A percentile compares a stretch with the other conserved stretches of the same genome.
Conservation (phyloP, 1,139 yeast species). For the Geotrichum europaeum region DNA sequence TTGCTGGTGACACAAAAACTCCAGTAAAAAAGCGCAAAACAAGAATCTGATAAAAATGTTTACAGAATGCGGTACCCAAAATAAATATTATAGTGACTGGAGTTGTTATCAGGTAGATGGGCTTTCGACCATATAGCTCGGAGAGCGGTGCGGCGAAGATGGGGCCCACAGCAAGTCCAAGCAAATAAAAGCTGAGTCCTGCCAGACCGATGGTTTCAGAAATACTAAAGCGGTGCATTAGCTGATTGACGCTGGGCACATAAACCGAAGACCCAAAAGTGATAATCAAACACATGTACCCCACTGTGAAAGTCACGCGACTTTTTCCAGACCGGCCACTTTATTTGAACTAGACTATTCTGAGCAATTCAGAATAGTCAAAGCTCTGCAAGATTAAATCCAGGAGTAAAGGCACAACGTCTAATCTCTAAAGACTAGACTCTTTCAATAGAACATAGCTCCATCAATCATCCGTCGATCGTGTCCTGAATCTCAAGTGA, state of each 20-base stretch:
- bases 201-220: slow-evolving; percentile 39
- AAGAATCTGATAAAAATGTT: slow-evolving; percentile 43
- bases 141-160: slow-evolving; percentile 72
- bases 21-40: slow-evolving; percentile 37
- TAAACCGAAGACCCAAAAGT: slow-evolving; percentile 14
- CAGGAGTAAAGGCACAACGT: too few relatives aligned
- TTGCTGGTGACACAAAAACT: slow-evolving; percentile 40
- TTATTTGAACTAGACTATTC: too few relatives aligned
- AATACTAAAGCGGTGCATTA: slow-evolving; percentile 4
- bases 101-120: slow-evolving; percentile 52
- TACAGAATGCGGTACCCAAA: slow-evolving; percentile 66
- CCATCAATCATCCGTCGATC: too few relatives aligned
- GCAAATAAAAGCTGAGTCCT: slow-evolving; percentile 63
- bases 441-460: too few relatives aligned
- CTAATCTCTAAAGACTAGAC: too few relatives aligned
- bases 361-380: too few relatives aligned
- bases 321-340: slow-evolving; percentile 8
- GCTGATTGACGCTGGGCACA: background rate
- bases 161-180: slow-evolving; percentile 71
- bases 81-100: slow-evolving; percentile 68
- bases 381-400: too few relatives aligned
- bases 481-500: too few relatives aligned
- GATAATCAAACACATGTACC: slow-evolving; percentile 8
- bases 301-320: slow-evolving; percentile 9
- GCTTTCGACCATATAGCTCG: slow-evolving; percentile 66